A percentile compares a stretch with the other conserved stretches of the same genome.
Evolutionary conservation across 2,329 filamentous ascomycete species (phyloP).

Genomic region (Cladosporium halotolerans): DNA sequence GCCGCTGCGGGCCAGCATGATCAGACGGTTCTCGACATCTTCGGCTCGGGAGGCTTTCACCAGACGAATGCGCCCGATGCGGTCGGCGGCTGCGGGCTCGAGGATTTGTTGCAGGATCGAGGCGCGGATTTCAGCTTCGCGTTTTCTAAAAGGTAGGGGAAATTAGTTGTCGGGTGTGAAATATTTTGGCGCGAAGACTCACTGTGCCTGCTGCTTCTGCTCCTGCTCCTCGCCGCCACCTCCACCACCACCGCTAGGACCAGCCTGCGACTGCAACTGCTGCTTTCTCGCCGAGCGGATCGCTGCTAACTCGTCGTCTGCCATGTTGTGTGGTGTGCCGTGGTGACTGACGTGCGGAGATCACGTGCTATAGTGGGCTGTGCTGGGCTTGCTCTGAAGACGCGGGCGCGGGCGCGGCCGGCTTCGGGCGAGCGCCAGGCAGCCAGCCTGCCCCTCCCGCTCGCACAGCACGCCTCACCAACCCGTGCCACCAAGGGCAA

Average conservation of each 20-base stretch:
- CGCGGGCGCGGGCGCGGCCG: too few species aligned
- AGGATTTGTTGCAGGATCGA: constrained; percentile 87
- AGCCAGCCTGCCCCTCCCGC: too few species aligned
- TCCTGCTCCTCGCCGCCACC: constrained; percentile 50
- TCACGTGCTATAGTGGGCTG: constrained; percentile 11
- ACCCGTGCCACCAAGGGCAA: too few species aligned
- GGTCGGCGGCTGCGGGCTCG: constrained; percentile 85
- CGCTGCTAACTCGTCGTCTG: constrained; percentile 63
- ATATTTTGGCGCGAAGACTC: background rate
- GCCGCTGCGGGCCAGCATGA: constrained; percentile 81
- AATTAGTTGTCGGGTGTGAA: background rate
- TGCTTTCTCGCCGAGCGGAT: constrained; percentile 88
- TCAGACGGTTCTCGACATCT: constrained; percentile 87
- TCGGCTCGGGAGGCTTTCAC: constrained; percentile 88
- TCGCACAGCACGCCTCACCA: too few species aligned
- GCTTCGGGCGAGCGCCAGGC: too few species aligned
- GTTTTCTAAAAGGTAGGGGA: constrained; percentile 35
- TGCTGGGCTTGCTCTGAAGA: background rate
- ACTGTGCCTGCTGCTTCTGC: constrained; percentile 41
- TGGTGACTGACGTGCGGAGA: constrained; percentile 4
- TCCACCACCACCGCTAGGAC: constrained; percentile 42
- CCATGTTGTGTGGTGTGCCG: constrained; percentile 40
- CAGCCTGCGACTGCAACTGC: constrained; percentile 73
- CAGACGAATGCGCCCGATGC: constrained; percentile 85
- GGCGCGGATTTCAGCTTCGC: constrained; percentile 62